A percentile compares a stretch with the other conserved stretches of the same genome.
These are phyloP conservation scores for Candida jianshihensis DNA, from an alignment of 805 yeast species.

Conservation along the genomic window DNA sequence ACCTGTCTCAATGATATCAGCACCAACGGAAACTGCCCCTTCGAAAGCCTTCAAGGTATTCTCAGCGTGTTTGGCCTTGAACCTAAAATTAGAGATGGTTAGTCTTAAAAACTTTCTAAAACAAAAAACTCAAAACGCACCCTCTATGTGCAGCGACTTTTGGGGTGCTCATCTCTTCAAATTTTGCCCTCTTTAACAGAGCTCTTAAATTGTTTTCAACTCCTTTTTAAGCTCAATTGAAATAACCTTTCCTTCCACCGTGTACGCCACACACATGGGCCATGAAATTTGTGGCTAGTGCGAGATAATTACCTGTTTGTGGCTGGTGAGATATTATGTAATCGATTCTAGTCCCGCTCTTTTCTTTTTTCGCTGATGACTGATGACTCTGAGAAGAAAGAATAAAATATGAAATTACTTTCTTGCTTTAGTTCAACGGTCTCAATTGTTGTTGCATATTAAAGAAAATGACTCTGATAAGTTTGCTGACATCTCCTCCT, in stretches of 20 bases:
- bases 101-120: neutral
- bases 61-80: slow-evolving; percentile 35
- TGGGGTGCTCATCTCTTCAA: neutral
- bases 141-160: slow-evolving; percentile 9
- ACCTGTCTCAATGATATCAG: neutral
- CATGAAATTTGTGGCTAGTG: too few relatives aligned
- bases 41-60: slow-evolving; percentile 40
- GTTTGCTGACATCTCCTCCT: slow-evolving; percentile 4
- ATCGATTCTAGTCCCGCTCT: too few relatives aligned
- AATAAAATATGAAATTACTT: too few relatives aligned
- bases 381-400: too few relatives aligned
- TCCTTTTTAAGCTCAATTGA: neutral
- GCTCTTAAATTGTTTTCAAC: too few relatives aligned
- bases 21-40: slow-evolving; percentile 31
- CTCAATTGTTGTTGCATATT: slow-evolving; percentile 1
- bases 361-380: too few relatives aligned
- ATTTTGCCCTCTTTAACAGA: neutral
- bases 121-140: neutral
- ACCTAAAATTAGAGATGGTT: slow-evolving; percentile 15
- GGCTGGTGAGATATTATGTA: too few relatives aligned
- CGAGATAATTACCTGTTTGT: too few relatives aligned
- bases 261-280: too few relatives aligned
- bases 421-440: neutral
- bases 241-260: too few relatives aligned
- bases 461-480: too few relatives aligned